Evolutionary conservation across 495 filamentous ascomycete genomes (phyloP).

Genomic region (Tuber indicum): DNA sequence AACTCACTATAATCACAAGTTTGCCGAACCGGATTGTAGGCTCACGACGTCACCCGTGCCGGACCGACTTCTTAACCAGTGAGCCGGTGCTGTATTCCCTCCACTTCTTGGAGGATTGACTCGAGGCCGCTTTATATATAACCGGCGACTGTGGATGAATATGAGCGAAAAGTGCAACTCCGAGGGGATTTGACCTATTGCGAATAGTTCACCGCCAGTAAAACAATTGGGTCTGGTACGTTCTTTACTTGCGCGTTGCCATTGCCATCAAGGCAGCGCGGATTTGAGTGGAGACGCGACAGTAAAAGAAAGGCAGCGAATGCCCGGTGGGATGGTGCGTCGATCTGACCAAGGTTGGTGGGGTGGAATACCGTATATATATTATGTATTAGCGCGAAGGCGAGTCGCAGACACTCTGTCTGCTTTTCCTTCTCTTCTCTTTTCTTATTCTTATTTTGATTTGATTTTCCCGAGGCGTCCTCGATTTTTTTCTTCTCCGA

Average conservation of each 20-base stretch:
- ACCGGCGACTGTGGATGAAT: neutral
- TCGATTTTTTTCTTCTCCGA: neutral
- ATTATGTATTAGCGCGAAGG: conserved; percentile 19
- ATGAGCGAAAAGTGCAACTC: neutral
- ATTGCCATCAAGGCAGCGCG: neutral
- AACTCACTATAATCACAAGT: neutral
- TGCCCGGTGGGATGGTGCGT: conserved; percentile 1
- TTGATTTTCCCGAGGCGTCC: neutral
- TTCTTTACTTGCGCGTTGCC: conserved; percentile 1
- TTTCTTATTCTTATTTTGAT: conserved; percentile 1
- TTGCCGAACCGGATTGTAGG: neutral
- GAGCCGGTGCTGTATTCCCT: neutral
- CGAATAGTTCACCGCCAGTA: neutral
- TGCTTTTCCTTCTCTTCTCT: conserved; percentile 3
- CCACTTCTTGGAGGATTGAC: neutral
- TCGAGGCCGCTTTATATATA: neutral
- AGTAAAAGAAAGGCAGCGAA: neutral
- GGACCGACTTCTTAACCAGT: neutral
- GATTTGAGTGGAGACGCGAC: neutral
- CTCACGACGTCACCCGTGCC: neutral
- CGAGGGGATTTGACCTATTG: neutral
- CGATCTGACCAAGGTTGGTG: neutral
- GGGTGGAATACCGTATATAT: neutral
- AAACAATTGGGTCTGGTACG: neutral
- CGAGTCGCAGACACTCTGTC: conserved; percentile 9